Evolutionary conservation across 2,329 filamentous ascomycete species (phyloP).

Genomic region (Aspergillus vadensis): DNA sequence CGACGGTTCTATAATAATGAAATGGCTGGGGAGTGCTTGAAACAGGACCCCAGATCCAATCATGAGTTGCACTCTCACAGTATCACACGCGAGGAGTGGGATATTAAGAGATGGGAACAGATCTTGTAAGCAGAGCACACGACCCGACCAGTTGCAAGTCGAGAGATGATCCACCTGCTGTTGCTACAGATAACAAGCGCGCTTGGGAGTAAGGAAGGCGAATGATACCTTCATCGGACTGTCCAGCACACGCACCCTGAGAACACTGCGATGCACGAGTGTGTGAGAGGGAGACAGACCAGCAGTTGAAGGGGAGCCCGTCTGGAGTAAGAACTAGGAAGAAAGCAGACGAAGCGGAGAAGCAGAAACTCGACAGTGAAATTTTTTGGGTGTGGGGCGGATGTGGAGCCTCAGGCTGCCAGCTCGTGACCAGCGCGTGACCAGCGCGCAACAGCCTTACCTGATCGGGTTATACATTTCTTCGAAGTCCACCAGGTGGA

Average conservation of each 20-base stretch:
- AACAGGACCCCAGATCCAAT: constrained; percentile 15
- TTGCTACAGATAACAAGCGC: constrained; percentile 20
- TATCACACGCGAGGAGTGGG: constrained; percentile 2
- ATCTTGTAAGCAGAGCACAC: constrained; percentile 18
- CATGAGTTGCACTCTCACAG: constrained; percentile 25
- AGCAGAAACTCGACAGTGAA: constrained; percentile 11
- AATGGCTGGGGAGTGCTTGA: constrained; percentile 10
- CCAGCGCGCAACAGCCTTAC: constrained; percentile 11
- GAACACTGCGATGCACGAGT: neutral
- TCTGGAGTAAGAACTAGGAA: constrained; percentile 8
- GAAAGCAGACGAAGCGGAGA: constrained; percentile 8
- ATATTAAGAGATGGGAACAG: constrained; percentile 3
- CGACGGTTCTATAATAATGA: constrained; percentile 11
- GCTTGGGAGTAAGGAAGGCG: constrained; percentile 1
- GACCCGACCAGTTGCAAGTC: constrained; percentile 18
- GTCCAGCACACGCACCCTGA: constrained; percentile 15
- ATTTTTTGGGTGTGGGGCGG: constrained; percentile 26
- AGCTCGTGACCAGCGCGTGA: constrained; percentile 22
- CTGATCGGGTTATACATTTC: constrained; percentile 12
- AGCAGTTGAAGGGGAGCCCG: constrained; percentile 2
- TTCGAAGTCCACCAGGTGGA: neutral
- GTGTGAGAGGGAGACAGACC: neutral
- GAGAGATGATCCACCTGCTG: constrained; percentile 16
- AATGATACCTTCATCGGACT: constrained; percentile 21
- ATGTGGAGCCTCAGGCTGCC: constrained; percentile 25